Evolutionary conservation across 805 yeast genomes (phyloP), one percentile per base, ranked within the genome.

Genomic region (Metschnikowia vanudenii): DNA sequence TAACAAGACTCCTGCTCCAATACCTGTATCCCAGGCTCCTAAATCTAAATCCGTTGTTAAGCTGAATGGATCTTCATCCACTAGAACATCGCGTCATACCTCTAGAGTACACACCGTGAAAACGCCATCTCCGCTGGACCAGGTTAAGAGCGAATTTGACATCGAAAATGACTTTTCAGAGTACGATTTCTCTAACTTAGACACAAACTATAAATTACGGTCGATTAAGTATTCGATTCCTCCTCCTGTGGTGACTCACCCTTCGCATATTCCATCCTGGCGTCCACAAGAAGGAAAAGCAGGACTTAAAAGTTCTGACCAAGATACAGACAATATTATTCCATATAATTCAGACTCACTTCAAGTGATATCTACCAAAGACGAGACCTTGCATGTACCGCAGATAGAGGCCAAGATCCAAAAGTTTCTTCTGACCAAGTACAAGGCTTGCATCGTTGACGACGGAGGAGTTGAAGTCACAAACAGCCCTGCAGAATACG

Each of bases 401-500:
- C 55, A 56, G 22, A 49, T 71, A 2, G 61, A 62, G 38, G 22
- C 38, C 4, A 63, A 59, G 43, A 55, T 72, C 22, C 53, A 54
- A 9, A 29, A 56, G 4, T 72, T 62, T 39, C 54, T 72, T 34
- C 54, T 56, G 17, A 45, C 48, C 19, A 62, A 65, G 40, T 68
- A 57, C 50, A 67, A 62, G 45, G 54, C 62, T 1, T 69, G 74
- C 2, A 69, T 72, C 29, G 53, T 71, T 6, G 77, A 72, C 46
- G 77, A 72, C 29, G 50, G 67, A 1, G 59, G 54, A 13, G 50
- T 54, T 14, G 77, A 72, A 32, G 64, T 58, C 36, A 51, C 55
- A 33, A 61, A 57, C 37, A 60, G 74, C 0, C 59, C 61, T 0
- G 83, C 80, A 39, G 95, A 89, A 54, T 88, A 78, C 51, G 75